Conservation (phyloP, 2,329 filamentous ascomycete species). For the Fusarium gaditjirri region DNA sequence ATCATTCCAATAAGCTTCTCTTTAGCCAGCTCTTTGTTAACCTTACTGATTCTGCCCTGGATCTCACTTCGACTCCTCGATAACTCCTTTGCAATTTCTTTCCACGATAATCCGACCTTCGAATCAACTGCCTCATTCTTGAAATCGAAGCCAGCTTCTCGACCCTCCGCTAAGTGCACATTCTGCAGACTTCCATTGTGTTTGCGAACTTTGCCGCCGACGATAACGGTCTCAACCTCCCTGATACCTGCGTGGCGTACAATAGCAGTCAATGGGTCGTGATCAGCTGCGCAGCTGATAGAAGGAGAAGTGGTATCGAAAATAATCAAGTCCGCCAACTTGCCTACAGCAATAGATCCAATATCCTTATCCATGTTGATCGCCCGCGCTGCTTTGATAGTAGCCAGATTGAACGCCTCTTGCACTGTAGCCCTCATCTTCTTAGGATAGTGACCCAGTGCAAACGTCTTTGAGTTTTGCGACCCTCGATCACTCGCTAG, state of each 20-base stretch:
- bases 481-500: not conserved
- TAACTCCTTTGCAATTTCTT: not conserved
- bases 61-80: not conserved
- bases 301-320: conserved; percentile 7
- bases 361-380: not conserved
- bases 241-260: not conserved
- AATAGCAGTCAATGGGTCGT: not conserved
- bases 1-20: not conserved
- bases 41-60: not conserved
- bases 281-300: not conserved
- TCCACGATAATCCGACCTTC: not conserved
- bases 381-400: conserved; percentile 10
- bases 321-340: not conserved
- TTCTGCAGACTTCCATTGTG: not conserved
- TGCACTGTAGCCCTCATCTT: not conserved
- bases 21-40: not conserved
- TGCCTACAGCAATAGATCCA: not conserved
- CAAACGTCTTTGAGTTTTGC: not conserved
- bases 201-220: not conserved
- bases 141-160: not conserved
- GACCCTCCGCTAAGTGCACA: not conserved
- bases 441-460: not conserved
- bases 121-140: not conserved
- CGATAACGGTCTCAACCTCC: conserved; percentile 4
- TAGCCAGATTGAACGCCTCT: not conserved